Evolutionary conservation across 176 grass and related monocot species (phyloP).

Genomic region (Puya raimondii): DNA sequence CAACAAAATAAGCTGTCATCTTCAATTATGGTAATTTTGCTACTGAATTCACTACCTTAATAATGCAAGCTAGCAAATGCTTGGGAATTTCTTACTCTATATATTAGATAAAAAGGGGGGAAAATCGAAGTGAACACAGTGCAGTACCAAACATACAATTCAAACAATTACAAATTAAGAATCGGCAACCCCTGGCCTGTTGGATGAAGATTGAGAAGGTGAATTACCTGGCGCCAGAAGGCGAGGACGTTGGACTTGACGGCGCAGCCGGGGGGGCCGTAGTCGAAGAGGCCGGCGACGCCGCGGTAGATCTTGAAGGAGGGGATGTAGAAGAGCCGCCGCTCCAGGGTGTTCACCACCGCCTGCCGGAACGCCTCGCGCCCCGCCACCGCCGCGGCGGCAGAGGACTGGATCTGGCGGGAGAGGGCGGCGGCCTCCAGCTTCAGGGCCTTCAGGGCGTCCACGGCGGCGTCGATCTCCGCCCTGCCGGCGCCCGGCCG

Average conservation of each 20-base stretch:
- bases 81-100: too few relatives aligned
- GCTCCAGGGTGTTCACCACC: slow-evolving; percentile 76
- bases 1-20: not conserved
- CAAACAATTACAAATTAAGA: not conserved
- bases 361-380: slow-evolving; percentile 67
- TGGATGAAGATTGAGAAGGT: too few relatives aligned
- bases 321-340: slow-evolving; percentile 72
- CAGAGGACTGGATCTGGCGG: not conserved
- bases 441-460: not conserved
- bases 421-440: not conserved
- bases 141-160: too few relatives aligned
- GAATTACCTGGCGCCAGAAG: slow-evolving; percentile 76
- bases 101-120: too few relatives aligned
- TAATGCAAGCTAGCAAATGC: too few relatives aligned
- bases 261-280: slow-evolving; percentile 65
- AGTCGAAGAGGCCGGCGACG: slow-evolving; percentile 88
- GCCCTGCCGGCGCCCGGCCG: not conserved
- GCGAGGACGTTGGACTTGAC: slow-evolving; percentile 81
- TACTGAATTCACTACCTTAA: too few relatives aligned
- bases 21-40: not conserved
- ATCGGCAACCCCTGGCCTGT: not conserved
- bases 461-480: slow-evolving; percentile 3
- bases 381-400: slow-evolving; percentile 19
- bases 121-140: too few relatives aligned
- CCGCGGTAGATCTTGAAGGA: slow-evolving; percentile 97